A percentile compares a stretch with the other conserved stretches of the same genome.
Evolutionary conservation across 306 rosid species (phyloP).

Genomic region (Rubus idaeus): DNA sequence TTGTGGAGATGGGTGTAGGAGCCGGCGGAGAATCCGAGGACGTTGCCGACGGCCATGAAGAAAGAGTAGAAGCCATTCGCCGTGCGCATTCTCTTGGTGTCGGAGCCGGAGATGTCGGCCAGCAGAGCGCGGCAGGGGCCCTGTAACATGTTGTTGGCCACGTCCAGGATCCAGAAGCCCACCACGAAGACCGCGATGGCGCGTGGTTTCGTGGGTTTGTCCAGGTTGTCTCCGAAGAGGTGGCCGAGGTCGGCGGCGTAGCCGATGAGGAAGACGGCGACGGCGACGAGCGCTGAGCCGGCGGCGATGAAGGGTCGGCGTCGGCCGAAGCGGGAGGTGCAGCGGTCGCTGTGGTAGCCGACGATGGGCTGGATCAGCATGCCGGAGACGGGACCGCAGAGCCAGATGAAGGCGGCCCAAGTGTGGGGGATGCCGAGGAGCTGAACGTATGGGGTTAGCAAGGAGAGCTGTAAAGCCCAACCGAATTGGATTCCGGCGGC

Average conservation of each 20-base stretch:
- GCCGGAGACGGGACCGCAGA: conserved; percentile 83
- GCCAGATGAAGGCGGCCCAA: conserved; percentile 78
- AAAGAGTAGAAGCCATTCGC: conserved; percentile 58
- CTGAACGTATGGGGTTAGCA: conserved; percentile 73
- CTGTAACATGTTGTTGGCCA: conserved; percentile 32
- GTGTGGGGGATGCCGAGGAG: conserved; percentile 61
- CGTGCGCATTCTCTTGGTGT: conserved; percentile 42
- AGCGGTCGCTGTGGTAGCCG: conserved; percentile 74
- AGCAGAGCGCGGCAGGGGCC: conserved; percentile 30
- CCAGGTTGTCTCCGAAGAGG: conserved; percentile 35
- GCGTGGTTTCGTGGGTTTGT: conserved; percentile 16
- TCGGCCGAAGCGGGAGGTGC: conserved; percentile 74
- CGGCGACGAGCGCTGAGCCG: conserved; percentile 46
- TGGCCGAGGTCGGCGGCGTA: conserved; percentile 78
- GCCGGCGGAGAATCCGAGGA: conserved; percentile 70
- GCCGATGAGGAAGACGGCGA: conserved; percentile 72
- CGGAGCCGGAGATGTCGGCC: conserved; percentile 17
- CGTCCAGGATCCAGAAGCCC: conserved; percentile 31
- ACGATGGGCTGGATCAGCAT: conserved; percentile 71
- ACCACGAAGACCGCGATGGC: conserved; percentile 18
- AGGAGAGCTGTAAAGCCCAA: conserved; percentile 76
- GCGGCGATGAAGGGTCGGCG: conserved; percentile 73
- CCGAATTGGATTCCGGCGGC: conserved; percentile 86
- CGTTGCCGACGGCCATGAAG: conserved; percentile 78
- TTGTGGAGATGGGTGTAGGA: conserved; percentile 40